A percentile compares a stretch with the other conserved stretches of the same genome.
Conservation (phyloP, 768 basidiomycete species). For the Mycena pura region DNA sequence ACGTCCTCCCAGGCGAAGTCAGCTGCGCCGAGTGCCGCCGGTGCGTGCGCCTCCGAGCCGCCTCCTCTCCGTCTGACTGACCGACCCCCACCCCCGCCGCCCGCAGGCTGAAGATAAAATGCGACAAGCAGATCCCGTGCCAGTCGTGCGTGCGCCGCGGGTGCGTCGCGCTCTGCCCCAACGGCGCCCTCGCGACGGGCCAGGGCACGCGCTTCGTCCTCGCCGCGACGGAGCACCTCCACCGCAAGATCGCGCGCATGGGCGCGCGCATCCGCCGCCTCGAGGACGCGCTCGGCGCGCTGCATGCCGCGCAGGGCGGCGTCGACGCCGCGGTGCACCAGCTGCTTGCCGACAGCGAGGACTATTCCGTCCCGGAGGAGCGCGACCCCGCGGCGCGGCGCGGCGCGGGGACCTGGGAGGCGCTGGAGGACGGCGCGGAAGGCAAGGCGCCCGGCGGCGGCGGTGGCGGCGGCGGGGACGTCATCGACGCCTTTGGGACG, state of each 20-base stretch:
- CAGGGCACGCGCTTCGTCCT: slow-evolving; percentile 76
- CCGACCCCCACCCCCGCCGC: slow-evolving; percentile 20
- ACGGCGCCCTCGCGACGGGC: slow-evolving; percentile 78
- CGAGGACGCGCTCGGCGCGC: slow-evolving; percentile 62
- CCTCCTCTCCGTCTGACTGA: slow-evolving; percentile 27
- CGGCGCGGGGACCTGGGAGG: slow-evolving; percentile 14
- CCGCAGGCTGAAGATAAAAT: slow-evolving; percentile 79
- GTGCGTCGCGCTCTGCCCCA: slow-evolving; percentile 74
- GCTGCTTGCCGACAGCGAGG: slow-evolving; percentile 43
- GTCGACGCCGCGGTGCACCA: slow-evolving; percentile 49
- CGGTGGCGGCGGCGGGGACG: slow-evolving; percentile 40
- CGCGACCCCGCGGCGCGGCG: neutral
- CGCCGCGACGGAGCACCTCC: slow-evolving; percentile 71
- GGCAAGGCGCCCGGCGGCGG: neutral
- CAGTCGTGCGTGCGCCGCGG: slow-evolving; percentile 77
- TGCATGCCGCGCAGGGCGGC: slow-evolving; percentile 49
- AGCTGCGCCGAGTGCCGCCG: slow-evolving; percentile 82
- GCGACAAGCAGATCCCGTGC: slow-evolving; percentile 83
- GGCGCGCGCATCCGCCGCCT: slow-evolving; percentile 61
- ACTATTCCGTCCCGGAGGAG: slow-evolving; percentile 12
- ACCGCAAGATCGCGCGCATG: slow-evolving; percentile 60
- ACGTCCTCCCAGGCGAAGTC: slow-evolving; percentile 50
- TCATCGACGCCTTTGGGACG: slow-evolving; percentile 65
- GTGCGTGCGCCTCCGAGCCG: slow-evolving; percentile 56
- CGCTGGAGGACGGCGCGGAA: neutral